Conservation (phyloP, 1,284 basidiomycete species). For the Rhodotorula glutinis region DNA sequence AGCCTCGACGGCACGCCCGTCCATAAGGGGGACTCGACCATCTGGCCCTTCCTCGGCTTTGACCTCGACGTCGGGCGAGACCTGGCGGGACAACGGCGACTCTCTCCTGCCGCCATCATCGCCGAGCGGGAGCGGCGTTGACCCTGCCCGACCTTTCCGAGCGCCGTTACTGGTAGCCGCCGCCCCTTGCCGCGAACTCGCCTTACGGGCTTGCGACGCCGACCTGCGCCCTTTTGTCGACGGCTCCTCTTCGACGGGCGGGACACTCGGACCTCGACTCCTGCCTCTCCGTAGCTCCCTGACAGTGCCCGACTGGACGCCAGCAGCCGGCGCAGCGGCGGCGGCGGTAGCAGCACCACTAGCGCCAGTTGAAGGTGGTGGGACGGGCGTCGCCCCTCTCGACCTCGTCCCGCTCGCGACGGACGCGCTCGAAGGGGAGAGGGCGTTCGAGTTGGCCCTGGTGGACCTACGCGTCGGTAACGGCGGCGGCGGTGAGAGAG, state of each 20-base stretch:
- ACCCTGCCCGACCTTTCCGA: background rate
- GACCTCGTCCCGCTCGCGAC: background rate
- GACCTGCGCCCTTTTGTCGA: background rate
- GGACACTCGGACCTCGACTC: background rate
- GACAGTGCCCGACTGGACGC: background rate
- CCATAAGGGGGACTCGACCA: background rate
- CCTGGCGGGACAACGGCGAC: background rate
- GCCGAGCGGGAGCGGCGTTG: background rate
- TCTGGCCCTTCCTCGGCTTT: background rate
- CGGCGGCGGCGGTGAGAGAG: background rate
- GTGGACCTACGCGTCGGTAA: too few species aligned
- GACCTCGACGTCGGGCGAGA: too few species aligned
- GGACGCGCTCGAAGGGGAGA: background rate
- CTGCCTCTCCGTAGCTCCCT: slow-evolving; percentile 7
- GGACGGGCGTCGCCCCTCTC: background rate
- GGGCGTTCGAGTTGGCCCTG: background rate
- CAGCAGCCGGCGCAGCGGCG: too few species aligned
- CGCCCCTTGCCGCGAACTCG: background rate
- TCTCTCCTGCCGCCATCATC: background rate
- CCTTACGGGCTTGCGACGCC: background rate
- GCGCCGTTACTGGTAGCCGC: background rate
- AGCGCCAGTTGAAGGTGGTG: too few species aligned
- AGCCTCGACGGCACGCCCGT: too few species aligned
- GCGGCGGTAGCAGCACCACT: too few species aligned
- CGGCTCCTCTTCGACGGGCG: background rate